Conservation (phyloP, 495 filamentous ascomycete species). For the Lasiosphaeria ovina region DNA sequence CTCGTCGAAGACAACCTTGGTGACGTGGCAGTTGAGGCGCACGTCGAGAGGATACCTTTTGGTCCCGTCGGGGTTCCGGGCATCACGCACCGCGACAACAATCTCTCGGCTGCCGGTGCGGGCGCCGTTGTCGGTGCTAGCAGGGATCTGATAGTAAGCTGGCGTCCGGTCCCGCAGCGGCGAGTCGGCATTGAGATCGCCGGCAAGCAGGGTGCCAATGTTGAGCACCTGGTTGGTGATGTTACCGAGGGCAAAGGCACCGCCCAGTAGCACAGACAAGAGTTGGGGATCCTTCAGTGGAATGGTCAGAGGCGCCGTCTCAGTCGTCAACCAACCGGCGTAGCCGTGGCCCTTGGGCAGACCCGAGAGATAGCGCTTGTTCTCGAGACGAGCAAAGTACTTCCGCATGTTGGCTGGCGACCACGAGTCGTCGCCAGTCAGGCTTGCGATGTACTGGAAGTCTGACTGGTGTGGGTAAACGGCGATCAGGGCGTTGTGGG, state of each 20-base stretch:
- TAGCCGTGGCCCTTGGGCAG: conserved; percentile 52
- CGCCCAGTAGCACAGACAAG: conserved; percentile 47
- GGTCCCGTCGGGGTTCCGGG: conserved; percentile 48
- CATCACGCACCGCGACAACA: conserved; percentile 50
- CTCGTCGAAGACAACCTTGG: conserved; percentile 55
- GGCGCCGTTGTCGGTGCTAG: conserved; percentile 43
- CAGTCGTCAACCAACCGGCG: conserved; percentile 56
- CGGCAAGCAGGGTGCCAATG: conserved; percentile 44
- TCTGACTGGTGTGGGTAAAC: conserved; percentile 44
- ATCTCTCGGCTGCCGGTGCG: conserved; percentile 56
- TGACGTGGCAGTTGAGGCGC: conserved; percentile 59
- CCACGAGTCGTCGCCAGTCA: conserved; percentile 53
- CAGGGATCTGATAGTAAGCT: conserved; percentile 52
- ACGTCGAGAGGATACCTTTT: conserved; percentile 60
- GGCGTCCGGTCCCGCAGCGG: conserved; percentile 23
- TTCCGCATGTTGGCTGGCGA: conserved; percentile 46
- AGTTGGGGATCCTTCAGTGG: conserved; percentile 53
- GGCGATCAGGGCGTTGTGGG: conserved; percentile 49
- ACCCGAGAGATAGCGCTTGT: conserved; percentile 50
- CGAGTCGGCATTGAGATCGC: conserved; percentile 52
- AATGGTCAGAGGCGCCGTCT: conserved; percentile 46
- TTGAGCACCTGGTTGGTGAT: conserved; percentile 32
- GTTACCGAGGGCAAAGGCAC: conserved; percentile 52
- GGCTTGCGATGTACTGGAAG: conserved; percentile 41
- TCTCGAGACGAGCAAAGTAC: conserved; percentile 52